Conservation (phyloP, 73 alveolate genomes). For the Breviolum minutum region DNA sequence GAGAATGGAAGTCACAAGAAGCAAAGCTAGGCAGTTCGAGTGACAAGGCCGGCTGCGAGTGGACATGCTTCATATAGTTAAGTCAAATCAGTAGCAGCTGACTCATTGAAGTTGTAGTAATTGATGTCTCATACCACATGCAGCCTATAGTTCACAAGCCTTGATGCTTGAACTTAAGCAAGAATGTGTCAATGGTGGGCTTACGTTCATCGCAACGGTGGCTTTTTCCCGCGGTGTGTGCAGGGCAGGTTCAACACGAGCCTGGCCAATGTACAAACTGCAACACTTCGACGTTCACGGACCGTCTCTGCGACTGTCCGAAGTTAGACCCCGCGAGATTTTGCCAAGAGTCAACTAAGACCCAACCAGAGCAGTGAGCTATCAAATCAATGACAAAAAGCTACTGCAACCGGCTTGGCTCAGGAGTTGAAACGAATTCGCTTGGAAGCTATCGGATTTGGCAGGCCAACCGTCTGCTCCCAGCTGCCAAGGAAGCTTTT, state of each 20-base stretch:
- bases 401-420: constrained; percentile 2
- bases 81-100: too few species aligned
- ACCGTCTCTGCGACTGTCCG: background rate
- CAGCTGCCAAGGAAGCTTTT: background rate
- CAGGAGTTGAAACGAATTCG: constrained; percentile 9
- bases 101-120: too few species aligned
- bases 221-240: background rate
- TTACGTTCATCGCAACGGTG: too few species aligned
- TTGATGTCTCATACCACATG: too few species aligned
- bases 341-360: constrained; percentile 62
- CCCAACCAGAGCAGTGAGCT: background rate
- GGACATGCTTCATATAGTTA: too few species aligned
- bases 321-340: constrained; percentile 6
- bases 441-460: background rate
- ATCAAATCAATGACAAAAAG: constrained; percentile 21
- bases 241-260: constrained; percentile 66
- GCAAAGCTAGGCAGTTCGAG: too few species aligned
- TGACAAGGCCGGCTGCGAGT: too few species aligned
- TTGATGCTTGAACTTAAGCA: too few species aligned
- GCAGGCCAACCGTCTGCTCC: background rate
- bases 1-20: too few species aligned
- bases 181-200: too few species aligned
- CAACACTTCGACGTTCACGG: background rate
- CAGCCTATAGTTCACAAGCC: too few species aligned
- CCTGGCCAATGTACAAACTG: constrained; percentile 57